phyloP scores from a whole-genome alignment of 257 asterid species.

The Verbena officinalis region DNA sequence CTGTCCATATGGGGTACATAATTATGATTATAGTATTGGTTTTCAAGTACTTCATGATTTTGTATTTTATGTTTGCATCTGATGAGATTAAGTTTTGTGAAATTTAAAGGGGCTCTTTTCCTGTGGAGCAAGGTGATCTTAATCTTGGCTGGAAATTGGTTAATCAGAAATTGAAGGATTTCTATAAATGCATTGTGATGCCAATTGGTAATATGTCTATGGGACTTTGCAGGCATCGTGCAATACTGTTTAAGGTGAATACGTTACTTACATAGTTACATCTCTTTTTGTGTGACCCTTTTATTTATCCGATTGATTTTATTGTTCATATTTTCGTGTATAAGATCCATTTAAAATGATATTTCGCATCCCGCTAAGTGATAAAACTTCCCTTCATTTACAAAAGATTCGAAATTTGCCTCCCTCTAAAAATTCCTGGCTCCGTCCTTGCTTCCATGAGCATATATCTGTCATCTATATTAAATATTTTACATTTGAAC shows the following conservation, averaged over 20 bases:
- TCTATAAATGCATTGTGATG: conserved; percentile 72
- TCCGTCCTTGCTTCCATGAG: not conserved
- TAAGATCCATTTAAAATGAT: too few species aligned
- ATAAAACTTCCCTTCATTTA: too few species aligned
- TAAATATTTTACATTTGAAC: not conserved
- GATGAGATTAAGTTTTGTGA: conserved; percentile 33
- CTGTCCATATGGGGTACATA: conserved; percentile 91
- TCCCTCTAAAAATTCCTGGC: too few species aligned
- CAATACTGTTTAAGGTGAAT: conserved; percentile 87
- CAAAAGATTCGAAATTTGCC: too few species aligned
- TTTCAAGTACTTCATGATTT: not conserved
- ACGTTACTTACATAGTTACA: not conserved
- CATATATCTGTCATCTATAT: conserved; percentile 1
- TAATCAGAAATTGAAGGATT: conserved; percentile 61
- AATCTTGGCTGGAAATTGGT: conserved; percentile 68
- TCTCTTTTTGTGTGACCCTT: not conserved
- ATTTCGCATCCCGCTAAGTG: too few species aligned
- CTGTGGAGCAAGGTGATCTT: conserved; percentile 88
- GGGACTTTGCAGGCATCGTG: conserved; percentile 98
- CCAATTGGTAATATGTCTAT: conserved; percentile 83
- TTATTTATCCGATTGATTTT: too few species aligned
- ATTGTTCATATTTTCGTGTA: too few species aligned
- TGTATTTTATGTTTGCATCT: conserved; percentile 20
- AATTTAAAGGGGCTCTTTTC: conserved; percentile 85
- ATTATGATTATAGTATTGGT: conserved; percentile 20